Percentiles rank a stretch among this genome's conserved stretches.
These are phyloP conservation scores for Hordeum vulgare DNA, from an alignment of 176 grass and related monocot genomes.

Conservation along the genomic window MorexV3_pseudomolecules_assembly NC_058523.1:472407143-472407642, in stretches of 20 bases:
- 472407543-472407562: neutral
- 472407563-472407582: neutral
- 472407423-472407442: neutral
- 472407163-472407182: conserved; percentile 33
- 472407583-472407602: neutral
- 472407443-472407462: neutral
- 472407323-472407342: neutral
- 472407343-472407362: neutral
- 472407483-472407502: neutral
- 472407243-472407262: neutral
- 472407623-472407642: neutral
- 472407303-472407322: neutral
- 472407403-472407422: neutral
- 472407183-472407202: conserved; percentile 13
- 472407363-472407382: neutral
- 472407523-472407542: neutral
- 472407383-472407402: neutral
- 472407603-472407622: neutral
- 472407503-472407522: neutral
- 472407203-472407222: neutral
- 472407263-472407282: neutral
- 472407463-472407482: neutral
- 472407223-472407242: neutral
- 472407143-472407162: conserved; percentile 16
- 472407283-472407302: neutral